A percentile compares a stretch with the other conserved stretches of the same genome.
Conservation (phyloP, 371 early-diverging fungal genomes). For the Nematocida sp. region DNA sequence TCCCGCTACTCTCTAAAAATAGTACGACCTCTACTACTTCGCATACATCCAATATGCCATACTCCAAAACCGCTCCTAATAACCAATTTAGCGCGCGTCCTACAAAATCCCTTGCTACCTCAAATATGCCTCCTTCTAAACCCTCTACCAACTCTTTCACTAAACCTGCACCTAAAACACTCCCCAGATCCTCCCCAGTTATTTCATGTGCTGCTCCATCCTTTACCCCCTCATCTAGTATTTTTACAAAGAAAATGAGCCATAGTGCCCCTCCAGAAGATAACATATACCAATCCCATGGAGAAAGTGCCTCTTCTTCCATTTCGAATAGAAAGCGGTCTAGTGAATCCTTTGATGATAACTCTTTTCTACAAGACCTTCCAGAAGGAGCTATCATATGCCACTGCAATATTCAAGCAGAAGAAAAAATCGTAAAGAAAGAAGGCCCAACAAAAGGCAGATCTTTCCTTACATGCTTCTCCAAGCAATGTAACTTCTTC, state of each 20-base stretch:
- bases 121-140: background rate
- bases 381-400: slow-evolving; percentile 66
- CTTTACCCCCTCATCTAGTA: background rate
- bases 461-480: slow-evolving; percentile 66
- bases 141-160: background rate
- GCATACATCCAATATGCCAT: slow-evolving; percentile 3
- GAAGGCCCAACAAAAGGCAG: slow-evolving; percentile 71
- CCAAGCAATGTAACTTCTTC: slow-evolving; percentile 65
- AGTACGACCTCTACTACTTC: background rate
- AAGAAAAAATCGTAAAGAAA: slow-evolving; percentile 66
- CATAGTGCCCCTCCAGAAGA: no score
- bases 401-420: slow-evolving; percentile 68
- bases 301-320: slow-evolving; percentile 12
- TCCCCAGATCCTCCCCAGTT: background rate
- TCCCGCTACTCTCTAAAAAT: background rate
- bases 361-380: slow-evolving; percentile 13
- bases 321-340: background rate
- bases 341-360: slow-evolving; percentile 19
- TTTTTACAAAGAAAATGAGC: no score
- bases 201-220: background rate
- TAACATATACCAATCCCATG: no score
- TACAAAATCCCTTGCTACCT: background rate
- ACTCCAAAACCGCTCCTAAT: slow-evolving; percentile 25
- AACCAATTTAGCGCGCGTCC: slow-evolving; percentile 34
- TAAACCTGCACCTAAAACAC: background rate